These are phyloP conservation scores for Lasiodiplodia gonubiensis DNA, from an alignment of 2,329 filamentous ascomycete species.

Conservation along the genomic window DNA sequence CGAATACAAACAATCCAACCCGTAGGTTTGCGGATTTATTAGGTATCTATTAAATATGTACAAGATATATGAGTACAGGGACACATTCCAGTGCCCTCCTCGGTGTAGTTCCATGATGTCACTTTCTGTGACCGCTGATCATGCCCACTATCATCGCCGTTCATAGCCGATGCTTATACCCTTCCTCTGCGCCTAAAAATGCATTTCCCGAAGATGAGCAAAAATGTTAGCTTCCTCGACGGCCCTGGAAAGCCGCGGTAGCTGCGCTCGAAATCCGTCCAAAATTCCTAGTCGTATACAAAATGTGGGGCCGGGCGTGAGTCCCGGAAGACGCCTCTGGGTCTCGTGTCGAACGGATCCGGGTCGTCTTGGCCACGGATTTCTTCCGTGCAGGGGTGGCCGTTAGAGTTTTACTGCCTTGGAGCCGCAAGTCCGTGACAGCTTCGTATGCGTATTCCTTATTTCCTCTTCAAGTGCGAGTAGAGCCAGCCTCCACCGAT, in stretches of 20 bases:
- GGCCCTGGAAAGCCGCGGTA: neutral
- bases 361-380: neutral
- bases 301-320: neutral
- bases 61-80: neutral
- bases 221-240: neutral
- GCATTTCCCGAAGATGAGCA: constrained; percentile 9
- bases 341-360: neutral
- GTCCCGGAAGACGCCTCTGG: neutral
- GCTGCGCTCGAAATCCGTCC: neutral
- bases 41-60: constrained; percentile 13
- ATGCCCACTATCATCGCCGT: constrained; percentile 14
- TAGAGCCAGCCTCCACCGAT: constrained; percentile 54
- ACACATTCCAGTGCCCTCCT: neutral
- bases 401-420: neutral
- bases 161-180: constrained; percentile 15
- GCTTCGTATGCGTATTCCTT: neutral
- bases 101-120: constrained; percentile 2
- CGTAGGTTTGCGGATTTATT: neutral
- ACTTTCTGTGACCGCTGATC: constrained; percentile 1
- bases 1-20: neutral
- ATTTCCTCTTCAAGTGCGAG: constrained; percentile 43
- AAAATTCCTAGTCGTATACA: constrained; percentile 8
- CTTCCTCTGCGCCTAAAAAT: constrained; percentile 10
- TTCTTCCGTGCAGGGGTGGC: neutral
- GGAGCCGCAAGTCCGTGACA: neutral